These are phyloP conservation scores for Bryopsis sp. DNA, from an alignment of 139 green algal species.

Conservation along the genomic window DNA sequence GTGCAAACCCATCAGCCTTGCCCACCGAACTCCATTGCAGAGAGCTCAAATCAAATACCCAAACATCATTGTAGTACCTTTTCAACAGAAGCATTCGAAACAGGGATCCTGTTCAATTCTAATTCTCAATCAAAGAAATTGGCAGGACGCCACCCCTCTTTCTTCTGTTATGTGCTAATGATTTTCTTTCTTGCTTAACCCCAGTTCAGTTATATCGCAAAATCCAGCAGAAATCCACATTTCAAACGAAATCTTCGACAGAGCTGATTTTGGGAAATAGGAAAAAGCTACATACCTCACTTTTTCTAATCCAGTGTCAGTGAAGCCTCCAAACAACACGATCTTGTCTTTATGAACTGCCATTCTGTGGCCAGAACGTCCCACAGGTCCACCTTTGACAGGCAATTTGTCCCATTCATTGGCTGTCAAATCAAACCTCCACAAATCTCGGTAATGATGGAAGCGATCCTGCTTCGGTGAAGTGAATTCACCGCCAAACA, in stretches of 20 bases:
- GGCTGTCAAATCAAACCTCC: conserved; percentile 78
- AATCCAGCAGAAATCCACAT: too few species aligned
- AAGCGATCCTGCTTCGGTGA: conserved; percentile 81
- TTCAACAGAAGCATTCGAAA: background rate
- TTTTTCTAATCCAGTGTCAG: conserved; percentile 65
- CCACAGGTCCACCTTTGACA: conserved; percentile 56
- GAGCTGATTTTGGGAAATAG: background rate
- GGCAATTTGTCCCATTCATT: conserved; percentile 86
- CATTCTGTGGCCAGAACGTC: conserved; percentile 88
- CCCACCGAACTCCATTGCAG: conserved; percentile 55
- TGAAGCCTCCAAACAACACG: conserved; percentile 93
- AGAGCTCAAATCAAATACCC: conserved; percentile 66
- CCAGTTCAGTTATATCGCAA: too few species aligned
- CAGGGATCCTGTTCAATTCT: too few species aligned
- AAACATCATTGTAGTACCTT: conserved; percentile 92
- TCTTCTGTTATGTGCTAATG: too few species aligned
- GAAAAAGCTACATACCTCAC: conserved; percentile 29
- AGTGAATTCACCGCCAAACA: conserved; percentile 96
- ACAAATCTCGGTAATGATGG: conserved; percentile 89
- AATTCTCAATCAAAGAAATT: too few species aligned
- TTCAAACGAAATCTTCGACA: too few species aligned
- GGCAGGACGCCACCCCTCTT: too few species aligned
- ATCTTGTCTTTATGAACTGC: conserved; percentile 61
- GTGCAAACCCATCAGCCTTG: background rate
- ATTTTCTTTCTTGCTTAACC: too few species aligned